Percentiles rank a stretch among this genome's conserved stretches.
phyloP scores from a whole-genome alignment of 2,329 filamentous ascomycete species.

The Epichloe sp. region DNA sequence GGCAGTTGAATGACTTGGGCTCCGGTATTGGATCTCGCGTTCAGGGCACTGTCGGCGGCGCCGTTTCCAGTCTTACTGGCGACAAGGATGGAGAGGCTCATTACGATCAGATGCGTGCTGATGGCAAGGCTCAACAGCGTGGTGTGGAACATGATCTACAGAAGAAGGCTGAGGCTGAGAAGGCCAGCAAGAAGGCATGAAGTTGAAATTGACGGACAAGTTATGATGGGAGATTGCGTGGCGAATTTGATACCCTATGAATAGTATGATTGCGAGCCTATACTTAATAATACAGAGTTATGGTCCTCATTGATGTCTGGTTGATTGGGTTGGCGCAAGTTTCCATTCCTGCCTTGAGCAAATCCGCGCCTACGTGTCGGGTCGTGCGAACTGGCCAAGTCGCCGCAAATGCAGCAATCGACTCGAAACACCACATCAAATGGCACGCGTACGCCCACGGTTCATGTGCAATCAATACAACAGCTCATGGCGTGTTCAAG shows the following conservation, averaged over 20 bases:
- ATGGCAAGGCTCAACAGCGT: constrained; percentile 72
- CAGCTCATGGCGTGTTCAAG: too few species aligned
- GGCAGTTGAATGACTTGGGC: constrained; percentile 60
- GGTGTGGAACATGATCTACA: constrained; percentile 70
- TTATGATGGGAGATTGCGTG: not conserved
- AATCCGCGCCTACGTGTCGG: too few species aligned
- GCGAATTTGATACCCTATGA: constrained; percentile 7
- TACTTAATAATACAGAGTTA: not conserved
- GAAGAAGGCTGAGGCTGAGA: constrained; percentile 49
- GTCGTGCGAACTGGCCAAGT: too few species aligned
- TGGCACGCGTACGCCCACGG: too few species aligned
- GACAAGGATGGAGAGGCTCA: constrained; percentile 51
- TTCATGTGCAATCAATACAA: too few species aligned
- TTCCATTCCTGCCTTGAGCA: too few species aligned
- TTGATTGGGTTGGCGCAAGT: too few species aligned
- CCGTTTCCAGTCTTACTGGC: constrained; percentile 60
- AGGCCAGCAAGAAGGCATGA: constrained; percentile 4
- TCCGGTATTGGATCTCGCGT: constrained; percentile 57
- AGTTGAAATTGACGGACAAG: not conserved
- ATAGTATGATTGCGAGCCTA: constrained; percentile 3
- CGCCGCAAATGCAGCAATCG: too few species aligned
- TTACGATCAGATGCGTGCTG: constrained; percentile 59
- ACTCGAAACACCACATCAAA: too few species aligned
- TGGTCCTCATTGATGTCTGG: not conserved
- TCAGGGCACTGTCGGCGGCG: constrained; percentile 56